Percentiles rank a stretch among this genome's conserved stretches.
Conservation (phyloP, 306 rosid genomes). For the Vigna unguiculata region DNA sequence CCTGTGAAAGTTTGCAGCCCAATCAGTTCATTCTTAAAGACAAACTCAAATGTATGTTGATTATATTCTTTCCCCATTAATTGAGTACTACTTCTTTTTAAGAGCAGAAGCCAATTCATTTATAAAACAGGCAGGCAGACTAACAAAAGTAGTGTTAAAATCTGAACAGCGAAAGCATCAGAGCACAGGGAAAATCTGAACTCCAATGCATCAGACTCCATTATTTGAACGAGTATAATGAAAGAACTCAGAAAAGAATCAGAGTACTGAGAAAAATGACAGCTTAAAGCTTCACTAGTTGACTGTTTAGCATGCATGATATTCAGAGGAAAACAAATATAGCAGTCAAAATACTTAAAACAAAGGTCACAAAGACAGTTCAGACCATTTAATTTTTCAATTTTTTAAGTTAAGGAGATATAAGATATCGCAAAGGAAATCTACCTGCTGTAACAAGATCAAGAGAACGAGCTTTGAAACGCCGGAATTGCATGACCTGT, state of each 20-base stretch:
- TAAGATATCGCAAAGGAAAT: slow-evolving; percentile 4
- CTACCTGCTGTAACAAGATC: slow-evolving; percentile 70
- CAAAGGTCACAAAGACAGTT: neutral
- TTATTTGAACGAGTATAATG: neutral
- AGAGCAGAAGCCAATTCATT: too few relatives aligned
- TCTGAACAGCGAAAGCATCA: too few relatives aligned
- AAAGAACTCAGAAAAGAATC: neutral
- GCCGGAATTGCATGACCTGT: slow-evolving; percentile 88
- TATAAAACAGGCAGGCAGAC: too few relatives aligned
- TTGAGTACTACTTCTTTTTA: neutral
- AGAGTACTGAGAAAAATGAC: neutral
- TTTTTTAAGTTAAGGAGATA: neutral
- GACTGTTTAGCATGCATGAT: neutral
- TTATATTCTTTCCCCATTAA: neutral
- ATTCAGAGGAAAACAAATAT: neutral
- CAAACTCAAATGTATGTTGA: slow-evolving; percentile 5
- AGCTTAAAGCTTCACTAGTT: neutral
- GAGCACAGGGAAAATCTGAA: too few relatives aligned
- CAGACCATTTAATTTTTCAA: neutral
- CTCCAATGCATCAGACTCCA: neutral
- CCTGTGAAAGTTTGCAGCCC: slow-evolving; percentile 50
- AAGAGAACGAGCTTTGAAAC: slow-evolving; percentile 72
- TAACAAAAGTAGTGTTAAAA: too few relatives aligned
- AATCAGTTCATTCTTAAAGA: slow-evolving; percentile 29
- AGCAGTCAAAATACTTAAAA: neutral